Percentiles rank a stretch among this genome's conserved stretches.
These are phyloP conservation scores for Ensete glaucum DNA, from an alignment of 176 grass and related monocot genomes.

Conservation along the genomic window DNA sequence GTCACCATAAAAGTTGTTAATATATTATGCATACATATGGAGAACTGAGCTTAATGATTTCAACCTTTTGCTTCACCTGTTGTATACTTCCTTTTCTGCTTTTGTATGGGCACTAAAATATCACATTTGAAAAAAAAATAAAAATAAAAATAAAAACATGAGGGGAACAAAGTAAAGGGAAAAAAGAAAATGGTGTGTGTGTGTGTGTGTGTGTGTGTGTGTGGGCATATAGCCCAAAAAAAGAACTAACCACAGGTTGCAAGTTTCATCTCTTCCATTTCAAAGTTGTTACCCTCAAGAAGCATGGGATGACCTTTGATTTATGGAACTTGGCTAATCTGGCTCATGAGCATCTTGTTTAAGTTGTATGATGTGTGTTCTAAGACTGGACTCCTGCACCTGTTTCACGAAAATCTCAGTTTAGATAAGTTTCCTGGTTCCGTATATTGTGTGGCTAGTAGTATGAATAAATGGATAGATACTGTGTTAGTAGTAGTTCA, in stretches of 20 bases:
- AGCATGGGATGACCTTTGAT: neutral
- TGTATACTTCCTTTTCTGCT: neutral
- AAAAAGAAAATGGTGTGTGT: neutral
- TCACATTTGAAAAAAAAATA: neutral
- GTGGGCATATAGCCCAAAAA: neutral
- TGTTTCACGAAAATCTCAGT: conserved; percentile 19
- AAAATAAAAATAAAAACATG: neutral
- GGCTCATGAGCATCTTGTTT: conserved; percentile 9
- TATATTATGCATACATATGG: neutral
- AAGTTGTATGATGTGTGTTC: conserved; percentile 70
- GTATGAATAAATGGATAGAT: too few species aligned
- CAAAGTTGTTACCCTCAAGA: neutral
- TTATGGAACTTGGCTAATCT: neutral
- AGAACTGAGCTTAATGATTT: neutral
- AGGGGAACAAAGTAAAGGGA: too few species aligned
- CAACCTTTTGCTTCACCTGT: neutral
- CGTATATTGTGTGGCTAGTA: too few species aligned
- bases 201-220: too few species aligned
- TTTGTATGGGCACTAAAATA: neutral
- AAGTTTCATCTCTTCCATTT: neutral
- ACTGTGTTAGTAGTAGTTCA: too few species aligned
- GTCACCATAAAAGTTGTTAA: neutral
- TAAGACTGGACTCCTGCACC: conserved; percentile 82
- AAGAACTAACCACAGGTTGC: neutral
- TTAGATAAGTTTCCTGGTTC: too few species aligned